Evolutionary conservation across 176 grass and related monocot genomes (phyloP), one percentile per base, ranked within the genome.

Genomic region (Avena sativa): DNA sequence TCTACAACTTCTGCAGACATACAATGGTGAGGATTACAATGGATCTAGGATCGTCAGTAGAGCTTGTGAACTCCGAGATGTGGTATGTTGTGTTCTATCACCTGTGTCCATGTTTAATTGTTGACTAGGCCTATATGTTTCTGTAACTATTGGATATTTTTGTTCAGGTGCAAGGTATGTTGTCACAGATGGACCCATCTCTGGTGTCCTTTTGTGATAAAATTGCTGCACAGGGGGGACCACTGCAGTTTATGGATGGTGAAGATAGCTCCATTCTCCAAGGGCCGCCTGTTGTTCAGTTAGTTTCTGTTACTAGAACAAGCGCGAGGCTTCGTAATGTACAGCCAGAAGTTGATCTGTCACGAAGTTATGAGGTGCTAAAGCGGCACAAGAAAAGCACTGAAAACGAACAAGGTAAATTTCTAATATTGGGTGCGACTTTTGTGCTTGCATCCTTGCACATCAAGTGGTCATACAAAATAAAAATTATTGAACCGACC

Each of bases 161-260:
- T 52, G 34, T 81, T 82, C 78, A 99, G 97, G 97, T 95, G 67
- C 87, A 93, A 90, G 92, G 94, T 66, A 99, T 99, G 97, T 86
- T 99, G 84, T 94, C 97, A 66, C 97, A 99, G 79, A 99, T 99
- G 87, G 97, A 99, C 78, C 97, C 97, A 79, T 85, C 92, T 81
- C 78, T 99, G 86, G 87, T 92, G 36, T 97, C 97, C 74, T 97
- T 93, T 44, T 99, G 97, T 86, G 92, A 97, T 62, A 93, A 97
- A 87, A 99, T 99, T 85, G 89, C 94, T 59, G 88, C 79, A 67
- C 97, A 97, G 55, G 97, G 94, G 25, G 92, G 94, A 0, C 92
- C 94, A 19, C 34, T 88, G 60, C 87, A 87, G 60, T 86, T 87
- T n/a, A 82, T 61, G 51, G 92, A 88, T 88, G 94, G 93, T 71